phyloP scores from a whole-genome alignment of 345 rosid species.

The Populus deltoides region DNA sequence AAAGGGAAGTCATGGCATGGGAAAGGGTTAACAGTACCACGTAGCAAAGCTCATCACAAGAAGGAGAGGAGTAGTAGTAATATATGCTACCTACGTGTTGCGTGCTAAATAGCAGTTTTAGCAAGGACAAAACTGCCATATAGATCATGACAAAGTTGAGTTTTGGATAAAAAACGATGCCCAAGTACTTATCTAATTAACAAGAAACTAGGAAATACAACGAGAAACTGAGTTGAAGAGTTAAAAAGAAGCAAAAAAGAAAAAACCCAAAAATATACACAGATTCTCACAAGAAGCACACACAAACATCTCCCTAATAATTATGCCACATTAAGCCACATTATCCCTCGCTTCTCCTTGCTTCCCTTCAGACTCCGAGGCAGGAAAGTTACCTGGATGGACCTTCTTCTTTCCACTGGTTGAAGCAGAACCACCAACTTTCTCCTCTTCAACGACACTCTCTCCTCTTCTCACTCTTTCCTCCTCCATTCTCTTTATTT shows the following conservation, averaged over 20 bases:
- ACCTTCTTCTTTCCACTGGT: conserved; percentile 1
- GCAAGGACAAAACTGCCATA: background rate
- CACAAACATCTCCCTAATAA: background rate
- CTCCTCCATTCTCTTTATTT: conserved; percentile 24
- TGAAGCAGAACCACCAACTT: conserved; percentile 1
- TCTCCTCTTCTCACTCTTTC: conserved; percentile 7
- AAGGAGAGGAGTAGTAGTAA: background rate
- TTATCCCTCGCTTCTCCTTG: background rate
- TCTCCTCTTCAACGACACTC: background rate
- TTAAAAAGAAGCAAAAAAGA: background rate
- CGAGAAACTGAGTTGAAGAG: background rate
- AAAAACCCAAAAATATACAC: too few species aligned
- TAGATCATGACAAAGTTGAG: background rate
- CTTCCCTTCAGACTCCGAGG: background rate
- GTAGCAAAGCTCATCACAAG: background rate
- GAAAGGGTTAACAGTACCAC: background rate
- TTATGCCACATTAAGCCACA: background rate
- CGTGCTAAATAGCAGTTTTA: background rate
- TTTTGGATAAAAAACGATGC: background rate
- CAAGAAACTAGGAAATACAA: background rate
- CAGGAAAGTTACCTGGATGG: conserved; percentile 6
- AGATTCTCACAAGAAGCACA: background rate
- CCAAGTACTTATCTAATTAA: background rate
- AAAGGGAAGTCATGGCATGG: background rate
- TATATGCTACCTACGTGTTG: too few species aligned